Evolutionary conservation across 1,284 basidiomycete genomes (phyloP).

Genomic region (Flammula alnicola): DNA sequence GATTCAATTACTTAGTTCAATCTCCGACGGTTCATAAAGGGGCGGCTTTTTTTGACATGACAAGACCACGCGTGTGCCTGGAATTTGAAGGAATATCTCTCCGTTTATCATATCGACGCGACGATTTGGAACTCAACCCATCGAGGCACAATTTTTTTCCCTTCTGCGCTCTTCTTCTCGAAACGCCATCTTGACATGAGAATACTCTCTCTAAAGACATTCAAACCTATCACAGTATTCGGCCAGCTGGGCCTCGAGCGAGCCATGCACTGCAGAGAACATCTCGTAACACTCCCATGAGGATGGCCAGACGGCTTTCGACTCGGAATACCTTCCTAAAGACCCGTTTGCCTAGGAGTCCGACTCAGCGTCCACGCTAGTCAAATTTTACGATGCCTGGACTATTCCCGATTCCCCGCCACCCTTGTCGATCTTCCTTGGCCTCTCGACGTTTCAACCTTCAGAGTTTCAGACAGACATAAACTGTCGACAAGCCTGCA

Average conservation of each 20-base stretch:
- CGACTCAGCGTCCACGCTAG: too few species aligned
- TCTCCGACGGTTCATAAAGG: conserved; percentile 1
- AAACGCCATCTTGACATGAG: neutral
- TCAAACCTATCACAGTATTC: too few species aligned
- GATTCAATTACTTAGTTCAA: too few species aligned
- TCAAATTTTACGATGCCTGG: too few species aligned
- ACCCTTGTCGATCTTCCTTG: neutral
- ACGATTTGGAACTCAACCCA: neutral
- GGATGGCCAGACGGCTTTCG: too few species aligned
- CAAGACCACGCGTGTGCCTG: conserved; percentile 9
- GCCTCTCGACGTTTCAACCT: neutral
- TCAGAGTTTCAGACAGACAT: conserved; percentile 5
- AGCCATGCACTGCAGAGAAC: neutral
- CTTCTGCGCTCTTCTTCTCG: neutral
- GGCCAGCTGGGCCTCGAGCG: neutral
- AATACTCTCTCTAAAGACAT: too few species aligned
- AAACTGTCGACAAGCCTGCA: conserved; percentile 11
- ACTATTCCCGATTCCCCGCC: too few species aligned
- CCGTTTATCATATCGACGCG: neutral
- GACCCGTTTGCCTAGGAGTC: neutral
- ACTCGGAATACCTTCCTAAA: neutral
- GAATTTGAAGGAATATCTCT: too few species aligned
- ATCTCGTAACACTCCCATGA: conserved; percentile 1
- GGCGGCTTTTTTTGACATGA: conserved; percentile 2
- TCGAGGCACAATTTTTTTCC: neutral